These are phyloP conservation scores for Penicillium verhagenii DNA, from an alignment of 495 filamentous ascomycete species.

Conservation along the genomic window DNA sequence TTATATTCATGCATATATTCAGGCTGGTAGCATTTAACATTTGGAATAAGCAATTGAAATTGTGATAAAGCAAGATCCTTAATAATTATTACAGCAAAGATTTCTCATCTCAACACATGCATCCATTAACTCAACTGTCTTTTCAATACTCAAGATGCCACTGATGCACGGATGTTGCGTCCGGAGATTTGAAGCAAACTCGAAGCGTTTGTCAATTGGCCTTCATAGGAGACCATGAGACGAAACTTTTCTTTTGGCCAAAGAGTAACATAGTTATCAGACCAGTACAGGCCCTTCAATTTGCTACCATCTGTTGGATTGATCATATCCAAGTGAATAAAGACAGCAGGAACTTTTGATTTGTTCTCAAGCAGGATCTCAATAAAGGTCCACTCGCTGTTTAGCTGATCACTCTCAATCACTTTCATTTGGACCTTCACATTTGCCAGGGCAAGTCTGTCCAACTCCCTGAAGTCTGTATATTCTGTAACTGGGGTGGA, in stretches of 20 bases:
- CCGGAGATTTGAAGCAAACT: slow-evolving; percentile 9
- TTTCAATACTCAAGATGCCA: background rate
- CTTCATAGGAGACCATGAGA: slow-evolving; percentile 24
- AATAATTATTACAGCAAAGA: background rate
- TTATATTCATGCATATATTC: background rate
- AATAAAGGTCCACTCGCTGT: slow-evolving; percentile 4
- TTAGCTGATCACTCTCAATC: background rate
- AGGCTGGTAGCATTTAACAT: background rate
- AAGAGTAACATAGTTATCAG: slow-evolving; percentile 63
- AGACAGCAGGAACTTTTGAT: slow-evolving; percentile 54
- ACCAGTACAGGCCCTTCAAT: slow-evolving; percentile 54
- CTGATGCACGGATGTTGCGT: background rate
- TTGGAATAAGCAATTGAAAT: background rate
- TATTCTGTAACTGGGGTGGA: slow-evolving; percentile 56
- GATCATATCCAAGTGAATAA: slow-evolving; percentile 50
- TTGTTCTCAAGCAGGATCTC: slow-evolving; percentile 51
- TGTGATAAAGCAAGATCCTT: background rate
- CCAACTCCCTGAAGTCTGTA: slow-evolving; percentile 50
- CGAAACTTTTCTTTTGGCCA: slow-evolving; percentile 54
- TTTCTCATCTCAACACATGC: background rate
- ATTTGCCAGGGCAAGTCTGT: slow-evolving; percentile 34
- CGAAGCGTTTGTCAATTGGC: background rate
- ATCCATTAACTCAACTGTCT: background rate
- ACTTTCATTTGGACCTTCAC: slow-evolving; percentile 28
- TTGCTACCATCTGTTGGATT: slow-evolving; percentile 37